A percentile compares a stretch with the other conserved stretches of the same genome.
phyloP scores from a whole-genome alignment of 2,329 filamentous ascomycete species.

The Fonsecaea monophora region DNA sequence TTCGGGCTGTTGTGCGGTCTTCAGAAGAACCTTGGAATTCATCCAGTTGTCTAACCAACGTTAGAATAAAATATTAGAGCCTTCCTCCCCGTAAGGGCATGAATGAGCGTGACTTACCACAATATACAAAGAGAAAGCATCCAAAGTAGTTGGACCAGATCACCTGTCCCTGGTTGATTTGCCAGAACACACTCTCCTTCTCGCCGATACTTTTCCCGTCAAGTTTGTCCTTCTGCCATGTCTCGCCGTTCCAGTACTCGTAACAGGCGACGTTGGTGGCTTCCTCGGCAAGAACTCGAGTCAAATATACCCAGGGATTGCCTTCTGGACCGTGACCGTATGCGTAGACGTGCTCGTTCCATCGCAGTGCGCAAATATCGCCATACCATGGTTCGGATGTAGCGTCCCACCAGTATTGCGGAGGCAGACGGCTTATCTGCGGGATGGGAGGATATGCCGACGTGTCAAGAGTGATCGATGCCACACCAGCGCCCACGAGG shows the following conservation, averaged over 20 bases:
- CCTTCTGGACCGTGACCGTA: slow-evolving; percentile 40
- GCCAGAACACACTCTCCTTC: slow-evolving; percentile 41
- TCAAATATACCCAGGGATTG: slow-evolving; percentile 39
- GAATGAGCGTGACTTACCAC: slow-evolving; percentile 24
- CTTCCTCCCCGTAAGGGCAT: background rate
- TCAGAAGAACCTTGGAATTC: slow-evolving; percentile 36
- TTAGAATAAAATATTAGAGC: background rate
- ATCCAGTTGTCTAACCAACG: slow-evolving; percentile 35
- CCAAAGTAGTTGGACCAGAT: slow-evolving; percentile 37
- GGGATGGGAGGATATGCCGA: slow-evolving; percentile 32
- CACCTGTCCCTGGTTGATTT: slow-evolving; percentile 42
- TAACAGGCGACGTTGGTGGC: slow-evolving; percentile 37
- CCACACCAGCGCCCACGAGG: slow-evolving; percentile 40
- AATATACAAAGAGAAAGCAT: slow-evolving; percentile 41
- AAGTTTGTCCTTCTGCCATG: slow-evolving; percentile 36
- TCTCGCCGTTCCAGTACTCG: slow-evolving; percentile 41
- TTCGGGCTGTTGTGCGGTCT: slow-evolving; percentile 35
- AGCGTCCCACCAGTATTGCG: slow-evolving; percentile 40
- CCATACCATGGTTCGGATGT: slow-evolving; percentile 41
- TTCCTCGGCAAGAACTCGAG: slow-evolving; percentile 31
- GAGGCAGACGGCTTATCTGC: slow-evolving; percentile 30
- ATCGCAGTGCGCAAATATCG: slow-evolving; percentile 38
- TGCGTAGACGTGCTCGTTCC: slow-evolving; percentile 37
- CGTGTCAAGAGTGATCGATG: slow-evolving; percentile 34
- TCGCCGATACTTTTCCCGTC: slow-evolving; percentile 30